Evolutionary conservation across 2,329 filamentous ascomycete species (phyloP).

Genomic region (Fusarium euwallaceae): DNA sequence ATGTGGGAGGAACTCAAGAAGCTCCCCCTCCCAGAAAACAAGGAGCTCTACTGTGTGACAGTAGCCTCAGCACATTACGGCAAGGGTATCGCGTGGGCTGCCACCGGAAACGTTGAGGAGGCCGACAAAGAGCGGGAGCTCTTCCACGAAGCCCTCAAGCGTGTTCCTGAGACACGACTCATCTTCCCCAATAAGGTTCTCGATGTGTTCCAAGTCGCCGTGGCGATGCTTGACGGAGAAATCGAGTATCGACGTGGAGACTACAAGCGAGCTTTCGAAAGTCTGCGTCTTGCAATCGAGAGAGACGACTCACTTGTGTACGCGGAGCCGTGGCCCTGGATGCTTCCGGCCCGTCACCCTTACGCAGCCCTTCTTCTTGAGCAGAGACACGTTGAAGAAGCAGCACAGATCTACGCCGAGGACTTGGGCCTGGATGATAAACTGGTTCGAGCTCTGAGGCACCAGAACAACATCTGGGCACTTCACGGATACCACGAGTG

Average conservation of each 20-base stretch:
- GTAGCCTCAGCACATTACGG: slow-evolving; percentile 78
- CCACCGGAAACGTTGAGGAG: slow-evolving; percentile 65
- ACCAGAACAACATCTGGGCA: slow-evolving; percentile 79
- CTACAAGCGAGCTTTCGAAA: slow-evolving; percentile 68
- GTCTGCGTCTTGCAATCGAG: slow-evolving; percentile 68
- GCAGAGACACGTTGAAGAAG: slow-evolving; percentile 63
- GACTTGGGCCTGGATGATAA: slow-evolving; percentile 53
- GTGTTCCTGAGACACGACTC: slow-evolving; percentile 71
- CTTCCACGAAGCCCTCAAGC: slow-evolving; percentile 65
- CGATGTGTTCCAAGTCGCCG: slow-evolving; percentile 57
- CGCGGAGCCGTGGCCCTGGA: slow-evolving; percentile 84
- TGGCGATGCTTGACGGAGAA: slow-evolving; percentile 79
- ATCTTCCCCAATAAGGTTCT: slow-evolving; percentile 53
- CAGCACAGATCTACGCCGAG: background rate
- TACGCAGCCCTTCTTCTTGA: slow-evolving; percentile 78
- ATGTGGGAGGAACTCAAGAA: slow-evolving; percentile 75
- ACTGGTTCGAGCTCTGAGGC: slow-evolving; percentile 70
- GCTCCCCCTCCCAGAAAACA: slow-evolving; percentile 69
- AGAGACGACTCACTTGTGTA: slow-evolving; percentile 75
- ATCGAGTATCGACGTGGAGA: slow-evolving; percentile 76
- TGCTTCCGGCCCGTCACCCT: slow-evolving; percentile 80
- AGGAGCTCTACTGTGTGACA: slow-evolving; percentile 74
- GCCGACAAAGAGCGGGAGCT: slow-evolving; percentile 64
- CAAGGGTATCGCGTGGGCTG: slow-evolving; percentile 76
- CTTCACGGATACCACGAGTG: slow-evolving; percentile 78